These are phyloP conservation scores for Lactifluus hygrophoroides DNA, from an alignment of 768 basidiomycete genomes.

Conservation along the genomic window DNA sequence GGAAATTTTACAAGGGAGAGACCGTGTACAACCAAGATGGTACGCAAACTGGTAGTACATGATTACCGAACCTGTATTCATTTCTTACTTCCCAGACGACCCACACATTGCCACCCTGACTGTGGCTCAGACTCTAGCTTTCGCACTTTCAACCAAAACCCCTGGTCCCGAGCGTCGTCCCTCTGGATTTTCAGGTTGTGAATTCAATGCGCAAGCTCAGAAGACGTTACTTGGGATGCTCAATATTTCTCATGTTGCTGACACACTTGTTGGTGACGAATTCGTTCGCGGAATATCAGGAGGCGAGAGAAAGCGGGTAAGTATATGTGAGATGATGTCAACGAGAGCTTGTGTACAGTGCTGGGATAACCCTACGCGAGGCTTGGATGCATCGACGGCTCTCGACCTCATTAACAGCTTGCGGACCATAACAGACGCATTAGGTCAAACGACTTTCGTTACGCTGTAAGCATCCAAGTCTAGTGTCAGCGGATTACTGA, in stretches of 20 bases:
- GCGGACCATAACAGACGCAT: slow-evolving; percentile 76
- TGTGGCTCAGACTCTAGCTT: slow-evolving; percentile 67
- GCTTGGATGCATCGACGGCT: slow-evolving; percentile 80
- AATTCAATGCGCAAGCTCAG: slow-evolving; percentile 48
- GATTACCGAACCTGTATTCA: slow-evolving; percentile 20
- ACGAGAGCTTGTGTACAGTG: slow-evolving; percentile 72
- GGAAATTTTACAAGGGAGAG: slow-evolving; percentile 67
- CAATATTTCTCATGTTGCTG: slow-evolving; percentile 70
- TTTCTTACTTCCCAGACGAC: slow-evolving; percentile 45
- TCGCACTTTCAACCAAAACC: slow-evolving; percentile 64
- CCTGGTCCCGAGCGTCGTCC: slow-evolving; percentile 67
- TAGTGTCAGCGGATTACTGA: background rate
- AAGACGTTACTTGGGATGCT: slow-evolving; percentile 67
- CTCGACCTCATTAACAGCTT: slow-evolving; percentile 77
- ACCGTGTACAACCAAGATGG: slow-evolving; percentile 75
- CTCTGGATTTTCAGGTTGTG: slow-evolving; percentile 52
- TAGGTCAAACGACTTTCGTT: slow-evolving; percentile 72
- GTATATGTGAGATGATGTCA: slow-evolving; percentile 83
- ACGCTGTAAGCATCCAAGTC: slow-evolving; percentile 42
- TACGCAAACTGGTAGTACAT: slow-evolving; percentile 19
- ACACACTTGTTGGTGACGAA: slow-evolving; percentile 80
- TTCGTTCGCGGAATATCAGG: slow-evolving; percentile 78
- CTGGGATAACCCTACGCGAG: slow-evolving; percentile 80
- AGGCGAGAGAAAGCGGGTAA: slow-evolving; percentile 72
- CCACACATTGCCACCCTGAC: slow-evolving; percentile 77